Evolutionary conservation across 2,329 filamentous ascomycete species (phyloP).

Genomic region (Hypoxylon sp.): DNA sequence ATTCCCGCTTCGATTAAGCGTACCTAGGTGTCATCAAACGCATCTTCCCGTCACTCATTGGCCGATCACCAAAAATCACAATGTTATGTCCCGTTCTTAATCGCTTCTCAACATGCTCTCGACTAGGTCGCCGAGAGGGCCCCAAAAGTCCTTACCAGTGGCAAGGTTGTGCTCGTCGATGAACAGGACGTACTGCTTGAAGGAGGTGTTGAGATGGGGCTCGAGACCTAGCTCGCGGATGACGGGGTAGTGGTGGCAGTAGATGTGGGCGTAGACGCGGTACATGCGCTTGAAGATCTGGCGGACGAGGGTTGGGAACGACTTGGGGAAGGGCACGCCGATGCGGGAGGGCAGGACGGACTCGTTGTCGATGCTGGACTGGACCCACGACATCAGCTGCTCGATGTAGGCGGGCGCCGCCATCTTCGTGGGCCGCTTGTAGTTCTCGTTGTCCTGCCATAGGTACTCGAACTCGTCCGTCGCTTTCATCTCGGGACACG

Average conservation of each 20-base stretch:
- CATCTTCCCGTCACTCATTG: slow-evolving; percentile 37
- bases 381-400: slow-evolving; percentile 97
- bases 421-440: slow-evolving; percentile 98
- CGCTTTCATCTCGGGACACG: slow-evolving; percentile 99
- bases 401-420: slow-evolving; percentile 97
- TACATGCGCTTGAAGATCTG: slow-evolving; percentile 99
- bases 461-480: slow-evolving; percentile 99
- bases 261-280: slow-evolving; percentile 98
- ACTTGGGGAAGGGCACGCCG: slow-evolving; percentile 94
- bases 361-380: slow-evolving; percentile 95
- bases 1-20: slow-evolving; percentile 24
- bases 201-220: slow-evolving; percentile 97
- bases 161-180: slow-evolving; percentile 96
- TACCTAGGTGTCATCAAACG: slow-evolving; percentile 25
- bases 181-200: slow-evolving; percentile 99
- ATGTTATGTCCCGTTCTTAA: slow-evolving; percentile 56
- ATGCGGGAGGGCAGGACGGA: slow-evolving; percentile 94
- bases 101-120: slow-evolving; percentile 98
- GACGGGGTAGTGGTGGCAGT: slow-evolving; percentile 99
- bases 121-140: slow-evolving; percentile 92
- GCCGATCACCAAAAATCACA: background rate
- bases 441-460: slow-evolving; percentile 96
- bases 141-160: slow-evolving; percentile 97
- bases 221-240: slow-evolving; percentile 95
- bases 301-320: slow-evolving; percentile 87